phyloP scores from a whole-genome alignment of 208 protist genomes.

The Leptomonas pyrrhocoris region DNA sequence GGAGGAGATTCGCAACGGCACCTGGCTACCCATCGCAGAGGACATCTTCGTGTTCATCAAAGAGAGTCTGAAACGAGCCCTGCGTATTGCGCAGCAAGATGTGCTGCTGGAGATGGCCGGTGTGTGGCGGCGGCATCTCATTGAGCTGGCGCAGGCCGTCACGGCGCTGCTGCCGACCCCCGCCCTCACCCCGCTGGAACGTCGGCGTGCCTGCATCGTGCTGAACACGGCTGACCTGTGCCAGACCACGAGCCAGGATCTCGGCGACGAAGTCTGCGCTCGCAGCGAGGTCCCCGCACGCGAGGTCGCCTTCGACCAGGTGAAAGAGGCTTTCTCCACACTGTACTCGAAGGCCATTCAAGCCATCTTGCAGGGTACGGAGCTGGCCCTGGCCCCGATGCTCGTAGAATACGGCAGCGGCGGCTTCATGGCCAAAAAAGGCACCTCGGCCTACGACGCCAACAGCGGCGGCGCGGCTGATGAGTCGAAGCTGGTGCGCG shows the following conservation, averaged over 20 bases:
- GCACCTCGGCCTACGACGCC: constrained; percentile 12
- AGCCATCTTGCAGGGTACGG: constrained; percentile 67
- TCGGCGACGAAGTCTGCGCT: constrained; percentile 81
- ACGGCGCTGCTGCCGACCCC: constrained; percentile 43
- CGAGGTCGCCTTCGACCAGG: constrained; percentile 77
- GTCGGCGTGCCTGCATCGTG: constrained; percentile 83
- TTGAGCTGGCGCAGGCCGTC: constrained; percentile 54
- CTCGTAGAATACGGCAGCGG: constrained; percentile 78
- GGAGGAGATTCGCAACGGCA: constrained; percentile 56
- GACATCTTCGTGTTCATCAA: constrained; percentile 93
- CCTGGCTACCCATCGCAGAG: constrained; percentile 78
- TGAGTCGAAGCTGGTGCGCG: constrained; percentile 64
- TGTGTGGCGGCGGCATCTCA: constrained; percentile 83
- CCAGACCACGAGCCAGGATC: constrained; percentile 66
- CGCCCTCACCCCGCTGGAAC: constrained; percentile 47
- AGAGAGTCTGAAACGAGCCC: constrained; percentile 80
- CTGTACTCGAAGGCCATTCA: constrained; percentile 72
- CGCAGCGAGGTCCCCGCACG: constrained; percentile 63
- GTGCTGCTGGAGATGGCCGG: constrained; percentile 85
- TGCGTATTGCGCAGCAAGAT: constrained; percentile 87
- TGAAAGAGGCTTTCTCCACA: constrained; percentile 74
- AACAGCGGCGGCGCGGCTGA: constrained; percentile 34
- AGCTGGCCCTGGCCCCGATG: constrained; percentile 53
- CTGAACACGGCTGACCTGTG: constrained; percentile 90
- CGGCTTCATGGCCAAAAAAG: constrained; percentile 37